These are phyloP conservation scores for Rhizopogon vulgaris DNA, from an alignment of 768 basidiomycete genomes.

Conservation along the genomic window DNA sequence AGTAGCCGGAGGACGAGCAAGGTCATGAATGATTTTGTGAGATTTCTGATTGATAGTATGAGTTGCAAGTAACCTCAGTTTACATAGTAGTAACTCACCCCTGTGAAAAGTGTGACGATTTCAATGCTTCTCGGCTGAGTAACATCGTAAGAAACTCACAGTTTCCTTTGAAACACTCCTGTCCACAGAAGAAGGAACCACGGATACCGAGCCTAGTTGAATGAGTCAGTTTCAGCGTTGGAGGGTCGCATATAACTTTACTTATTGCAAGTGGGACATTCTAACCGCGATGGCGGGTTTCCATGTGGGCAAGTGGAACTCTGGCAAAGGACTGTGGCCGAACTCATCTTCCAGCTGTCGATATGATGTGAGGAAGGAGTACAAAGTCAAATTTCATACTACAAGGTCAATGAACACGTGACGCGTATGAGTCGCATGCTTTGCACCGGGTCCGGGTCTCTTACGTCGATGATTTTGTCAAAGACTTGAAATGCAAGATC, in stretches of 20 bases:
- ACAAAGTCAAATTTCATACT: not conserved
- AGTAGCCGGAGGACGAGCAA: constrained; percentile 35
- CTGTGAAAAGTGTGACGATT: constrained; percentile 7
- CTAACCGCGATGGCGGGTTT: constrained; percentile 78
- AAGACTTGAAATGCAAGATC: too few relatives aligned
- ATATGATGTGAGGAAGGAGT: not conserved
- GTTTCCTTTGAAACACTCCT: constrained; percentile 93
- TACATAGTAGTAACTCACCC: constrained; percentile 14
- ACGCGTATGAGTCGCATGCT: not conserved
- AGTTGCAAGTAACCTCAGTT: not conserved
- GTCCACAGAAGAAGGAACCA: constrained; percentile 88
- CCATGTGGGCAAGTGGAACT: constrained; percentile 69
- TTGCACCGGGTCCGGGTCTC: too few relatives aligned
- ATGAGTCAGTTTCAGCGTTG: constrained; percentile 10
- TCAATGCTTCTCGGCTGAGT: not conserved
- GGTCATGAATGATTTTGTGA: constrained; percentile 72
- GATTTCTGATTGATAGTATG: constrained; percentile 49
- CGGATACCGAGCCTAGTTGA: constrained; percentile 62
- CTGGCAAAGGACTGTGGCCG: constrained; percentile 46
- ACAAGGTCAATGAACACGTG: constrained; percentile 9
- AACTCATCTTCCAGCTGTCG: constrained; percentile 27
- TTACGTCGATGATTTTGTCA: too few relatives aligned
- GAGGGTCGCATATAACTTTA: constrained; percentile 30
- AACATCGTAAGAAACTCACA: constrained; percentile 54
- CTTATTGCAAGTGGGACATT: constrained; percentile 95